Percentiles rank a stretch among this genome's conserved stretches.
These are phyloP conservation scores for Letharia lupina DNA, from an alignment of 495 filamentous ascomycete genomes.

Conservation along the genomic window DNA sequence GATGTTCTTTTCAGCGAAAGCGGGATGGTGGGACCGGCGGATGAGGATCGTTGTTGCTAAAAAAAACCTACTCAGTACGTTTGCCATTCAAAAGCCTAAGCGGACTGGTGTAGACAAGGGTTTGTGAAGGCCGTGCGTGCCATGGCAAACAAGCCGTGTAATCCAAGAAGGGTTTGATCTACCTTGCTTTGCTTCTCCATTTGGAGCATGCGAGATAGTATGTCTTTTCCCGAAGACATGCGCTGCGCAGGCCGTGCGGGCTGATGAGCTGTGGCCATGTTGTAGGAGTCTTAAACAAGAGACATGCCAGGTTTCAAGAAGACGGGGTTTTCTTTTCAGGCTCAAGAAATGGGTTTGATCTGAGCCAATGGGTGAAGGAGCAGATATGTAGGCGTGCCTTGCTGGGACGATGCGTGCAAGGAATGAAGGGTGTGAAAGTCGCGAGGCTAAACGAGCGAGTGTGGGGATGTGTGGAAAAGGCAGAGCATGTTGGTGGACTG, in stretches of 20 bases:
- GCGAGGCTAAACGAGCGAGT: background rate
- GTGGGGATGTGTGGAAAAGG: background rate
- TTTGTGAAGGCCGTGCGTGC: conserved; percentile 4
- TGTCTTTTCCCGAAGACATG: conserved; percentile 19
- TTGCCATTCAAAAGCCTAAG: background rate
- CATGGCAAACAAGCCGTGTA: conserved; percentile 2
- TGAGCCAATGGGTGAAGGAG: background rate
- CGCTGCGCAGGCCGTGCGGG: conserved; percentile 16
- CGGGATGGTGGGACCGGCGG: conserved; percentile 15
- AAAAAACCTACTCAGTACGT: conserved; percentile 4
- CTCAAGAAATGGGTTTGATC: background rate
- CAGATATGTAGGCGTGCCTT: background rate
- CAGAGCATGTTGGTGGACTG: background rate
- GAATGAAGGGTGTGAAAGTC: background rate
- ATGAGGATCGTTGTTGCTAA: conserved; percentile 20
- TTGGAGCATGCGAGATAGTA: conserved; percentile 27
- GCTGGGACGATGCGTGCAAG: background rate
- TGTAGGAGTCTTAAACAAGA: background rate
- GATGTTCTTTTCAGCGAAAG: conserved; percentile 7
- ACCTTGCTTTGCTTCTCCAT: conserved; percentile 28
- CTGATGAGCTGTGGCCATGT: conserved; percentile 12
- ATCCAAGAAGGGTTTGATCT: conserved; percentile 1
- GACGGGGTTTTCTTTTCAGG: background rate
- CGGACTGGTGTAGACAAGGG: background rate
- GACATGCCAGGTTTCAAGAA: background rate